Evolutionary conservation across 306 rosid genomes (phyloP), one percentile per base, ranked within the genome.

Genomic region (Casuarina equisetifolia): DNA sequence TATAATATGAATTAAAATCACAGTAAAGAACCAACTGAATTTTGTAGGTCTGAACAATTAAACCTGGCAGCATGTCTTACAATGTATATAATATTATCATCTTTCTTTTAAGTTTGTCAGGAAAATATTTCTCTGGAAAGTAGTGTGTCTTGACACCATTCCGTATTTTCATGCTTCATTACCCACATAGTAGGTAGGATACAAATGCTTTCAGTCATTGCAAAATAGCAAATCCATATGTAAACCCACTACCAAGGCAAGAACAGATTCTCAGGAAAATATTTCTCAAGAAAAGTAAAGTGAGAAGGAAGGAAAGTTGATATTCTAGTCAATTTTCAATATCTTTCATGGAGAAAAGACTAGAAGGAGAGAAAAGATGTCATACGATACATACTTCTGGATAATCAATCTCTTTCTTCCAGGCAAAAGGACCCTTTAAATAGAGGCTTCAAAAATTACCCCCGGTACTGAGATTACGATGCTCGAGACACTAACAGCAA

Each of bases 401-500:
- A 25, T 25, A 25, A 25, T 25, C 32, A 25, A 25, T 25, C 32
- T 25, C 32, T 25, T 25, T 25, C 32, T 25, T 25, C 32, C 32
- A 25, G 32, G 32, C 32, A 25, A 25, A 25, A 25, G 32, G 32
- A 25, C 32, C 32, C 32, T 25, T 25, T 25, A 25, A 25, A 25
- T 25, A 25, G 32, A 25, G 32, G 44, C 52, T 69, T 42, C 16
- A n/a, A 45, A 69, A 45, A 43, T 69, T 69, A 45, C 39, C 1
- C 51, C 19, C 19, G 35, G 9, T 4, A 19, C 45, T 69, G 25
- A n/a, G 11, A 4, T 45, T n/a, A 45, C 9, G 53, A 45, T 25
- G 32, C n/a, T 54, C 73, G 45, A 66, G 45, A 4, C 32, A 25
- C 79, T 62, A 76, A 42, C 59, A 46, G 36, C 87, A 86, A 5